Base-by-base conservation (phyloP, 495 filamentous ascomycete genomes). In the Penicillium cosmopolitanum region DNA sequence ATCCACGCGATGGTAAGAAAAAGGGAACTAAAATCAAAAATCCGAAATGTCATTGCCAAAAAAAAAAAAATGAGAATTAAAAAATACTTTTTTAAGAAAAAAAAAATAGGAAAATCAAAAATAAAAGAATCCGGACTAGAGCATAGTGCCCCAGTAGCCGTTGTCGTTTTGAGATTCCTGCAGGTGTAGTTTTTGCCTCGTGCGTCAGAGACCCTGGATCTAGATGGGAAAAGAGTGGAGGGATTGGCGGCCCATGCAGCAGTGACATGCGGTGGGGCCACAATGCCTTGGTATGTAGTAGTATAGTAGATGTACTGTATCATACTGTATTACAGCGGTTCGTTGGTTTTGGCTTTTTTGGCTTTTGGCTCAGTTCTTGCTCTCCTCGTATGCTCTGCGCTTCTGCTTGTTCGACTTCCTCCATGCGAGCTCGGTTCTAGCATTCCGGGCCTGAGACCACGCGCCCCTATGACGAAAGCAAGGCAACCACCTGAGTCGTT, bases 101-200 rank as follows among this genome's bases (percentile, higher is more conserved):
- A 50, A 56, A 34, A 52, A 12, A 57, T 23, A 59, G 34, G 54
- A 51, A 66, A 56, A 61, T 16, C 36, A 57, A 64, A 56, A 58
- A 54, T 9, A 54, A 55, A 56, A 44, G 8, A 44, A 44, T 44
- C 16, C 42, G 16, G 42, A 61, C 38, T 58, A 63, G 62, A 60
- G 56, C 62, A 31, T 61, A 60, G 57, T 33, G 60, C 62, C 65
- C 62, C 60, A 61, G 59, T 63, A 50, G 47, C 56, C 48, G 46
- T 68, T 60, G 61, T 68, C 68, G 68, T 71, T 71, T 71, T 69
- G 68, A 71, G 68, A 34, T 51, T 64, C 63, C 68, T 71, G 68
- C 68, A 71, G 66, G 68, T 69, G 64, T 68, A 66, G 63, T 71
- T 68, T 44, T 68, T 71, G 68, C 68, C 68, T 68, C 68, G 70